Base-by-base conservation (phyloP, 805 yeast species). In the Saccharomycopsis fibuligera region DNA sequence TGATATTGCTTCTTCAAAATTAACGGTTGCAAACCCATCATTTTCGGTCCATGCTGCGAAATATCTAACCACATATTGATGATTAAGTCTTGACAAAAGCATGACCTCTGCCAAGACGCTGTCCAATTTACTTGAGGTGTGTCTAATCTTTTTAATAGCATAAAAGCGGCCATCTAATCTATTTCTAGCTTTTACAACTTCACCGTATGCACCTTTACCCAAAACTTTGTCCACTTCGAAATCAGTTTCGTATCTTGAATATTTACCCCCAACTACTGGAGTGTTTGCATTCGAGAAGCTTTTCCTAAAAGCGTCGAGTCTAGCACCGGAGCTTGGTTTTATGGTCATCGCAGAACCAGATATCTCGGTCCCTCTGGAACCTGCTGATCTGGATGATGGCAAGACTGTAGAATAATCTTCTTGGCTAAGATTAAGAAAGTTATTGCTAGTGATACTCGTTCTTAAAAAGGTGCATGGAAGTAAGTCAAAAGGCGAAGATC, bases 21-120 rank as follows among this genome's bases (percentile, higher is more conserved):
- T 63, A 4, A 63, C 68, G 9, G 62, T 61, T 2, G 63, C 22
- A 16, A 10, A 23, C 16, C 21, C 16, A 29, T 42, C 82, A 48
- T 87, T 95, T 60, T 90, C 97, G 4, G 91, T 76, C 99, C 99
- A 93, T 0, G 97, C 96, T 2, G 97, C 95, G 65, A 86, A 93
- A 65, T 93, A 93, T 49, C 99, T 70, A 3, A 93, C 99, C 36
- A 93, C 96, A 62, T 88, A 91, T 61, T 90, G 97, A 61, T 93
- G 97, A 58, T 90, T 91, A 46, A 93, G 70, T 52, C 98, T 73
- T 2, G 98, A 96, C 56, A 93, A 73, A 9, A 95, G 74, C 77
- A 90, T 81, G 0, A 93, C 99, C 60, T 93, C 99, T 53, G 86
- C 88, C 49, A 93, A 68, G 51, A 93, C 83, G 3, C 84, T 78